A percentile compares a stretch with the other conserved stretches of the same genome.
Evolutionary conservation across 1,284 basidiomycete species (phyloP).

Genomic region (Naganishia sp.): DNA sequence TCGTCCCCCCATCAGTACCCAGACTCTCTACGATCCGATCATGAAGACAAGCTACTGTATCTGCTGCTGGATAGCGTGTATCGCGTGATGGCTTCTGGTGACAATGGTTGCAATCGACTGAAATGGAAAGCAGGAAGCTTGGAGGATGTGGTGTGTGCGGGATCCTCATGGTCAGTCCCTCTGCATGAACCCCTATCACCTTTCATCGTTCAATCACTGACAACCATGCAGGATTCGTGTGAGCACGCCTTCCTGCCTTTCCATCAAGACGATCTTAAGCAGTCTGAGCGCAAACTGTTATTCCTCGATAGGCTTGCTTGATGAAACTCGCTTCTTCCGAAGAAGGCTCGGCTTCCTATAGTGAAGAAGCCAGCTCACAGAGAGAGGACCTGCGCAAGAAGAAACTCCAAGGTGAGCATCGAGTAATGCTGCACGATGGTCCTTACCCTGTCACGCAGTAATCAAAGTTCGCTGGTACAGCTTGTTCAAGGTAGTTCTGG

Average conservation of each 20-base stretch:
- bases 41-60: conserved; percentile 4
- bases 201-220: neutral
- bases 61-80: conserved; percentile 1
- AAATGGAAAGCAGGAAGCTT: conserved; percentile 3
- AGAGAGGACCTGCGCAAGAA: neutral
- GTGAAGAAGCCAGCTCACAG: neutral
- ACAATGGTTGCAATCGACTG: neutral
- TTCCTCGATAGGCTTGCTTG: no score
- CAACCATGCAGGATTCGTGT: conserved; percentile 1
- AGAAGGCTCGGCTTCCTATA: neutral
- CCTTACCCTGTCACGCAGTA: neutral
- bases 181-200: neutral
- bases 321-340: neutral
- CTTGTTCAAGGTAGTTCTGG: conserved; percentile 5
- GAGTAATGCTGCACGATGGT: neutral
- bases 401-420: neutral
- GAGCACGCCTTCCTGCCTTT: neutral
- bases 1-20: neutral
- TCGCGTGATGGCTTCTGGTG: neutral
- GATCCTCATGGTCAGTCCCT: conserved; percentile 12
- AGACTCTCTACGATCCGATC: neutral
- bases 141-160: conserved; percentile 1
- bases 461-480: conserved; percentile 7
- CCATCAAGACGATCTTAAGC: neutral
- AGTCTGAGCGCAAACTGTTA: no score